Evolutionary conservation across 768 basidiomycete species (phyloP), one percentile per base, ranked within the genome.

Genomic region (Roridomyces roridus): DNA sequence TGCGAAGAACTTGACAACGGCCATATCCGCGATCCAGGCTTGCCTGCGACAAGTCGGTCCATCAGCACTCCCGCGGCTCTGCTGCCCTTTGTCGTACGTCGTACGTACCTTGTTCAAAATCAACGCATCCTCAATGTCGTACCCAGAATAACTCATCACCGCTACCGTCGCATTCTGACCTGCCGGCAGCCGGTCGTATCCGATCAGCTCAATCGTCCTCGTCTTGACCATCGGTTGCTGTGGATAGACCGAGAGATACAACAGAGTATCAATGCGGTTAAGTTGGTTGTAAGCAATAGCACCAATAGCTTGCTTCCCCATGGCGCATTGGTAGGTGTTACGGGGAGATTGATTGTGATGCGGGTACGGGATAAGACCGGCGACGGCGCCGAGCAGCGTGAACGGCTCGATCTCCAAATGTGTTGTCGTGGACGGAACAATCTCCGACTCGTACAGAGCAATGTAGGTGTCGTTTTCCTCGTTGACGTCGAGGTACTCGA

Each of bases 221-320:
- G 97, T 97, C 74, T 98, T 98, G 58, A 98, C 96, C 96, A 99
- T 97, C 3, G 97, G 97, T 66, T 98, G 94, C 69, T 99, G 97
- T 21, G 97, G 97, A 66, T 99, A 99, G 10, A 98, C 95, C 31
- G 93, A 91, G 46, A 99, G 83, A 74, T 99, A 99, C n/a, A 99
- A 81, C 35, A 99, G 83, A 0, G 97, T 99, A 72, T 99, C 97
- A 69, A 99, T 98, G 41, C 97, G 86, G 68, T 94, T 94, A 63
- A 98, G 86, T 72, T 99, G 97, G 71, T 98, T 99, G 75, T 96
- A 97, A 0, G 89, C 96, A 59, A 99, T 99, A 12, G 96, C 96
- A 20, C 97, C 97, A 61, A 99, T 99, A 2, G 97, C 96, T 79
- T 99, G 97, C 78, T 99, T 99, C 51, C 97, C 96, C 96, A 99